phyloP scores from a whole-genome alignment of 192 early-diverging fungal genomes.

The Backusella morwellensis region DNA sequence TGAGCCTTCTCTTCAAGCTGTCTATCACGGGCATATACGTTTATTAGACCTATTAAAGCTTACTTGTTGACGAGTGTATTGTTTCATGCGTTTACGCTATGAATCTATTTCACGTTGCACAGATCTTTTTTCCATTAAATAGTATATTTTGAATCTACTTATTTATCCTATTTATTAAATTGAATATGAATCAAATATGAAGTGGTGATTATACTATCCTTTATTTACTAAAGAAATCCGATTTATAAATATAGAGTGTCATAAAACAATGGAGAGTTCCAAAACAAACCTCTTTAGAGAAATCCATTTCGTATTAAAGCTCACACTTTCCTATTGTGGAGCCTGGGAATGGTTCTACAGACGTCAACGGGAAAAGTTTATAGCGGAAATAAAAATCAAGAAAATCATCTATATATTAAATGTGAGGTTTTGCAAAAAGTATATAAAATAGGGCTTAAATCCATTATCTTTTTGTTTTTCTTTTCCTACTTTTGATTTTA shows the following conservation, averaged over 20 bases:
- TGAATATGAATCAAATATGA: no score
- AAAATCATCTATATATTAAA: background rate
- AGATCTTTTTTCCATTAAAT: background rate
- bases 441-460: background rate
- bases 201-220: no score
- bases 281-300: background rate
- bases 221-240: no score
- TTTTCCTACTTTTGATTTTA: background rate
- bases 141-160: no score
- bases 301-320: background rate
- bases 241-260: background rate
- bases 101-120: background rate
- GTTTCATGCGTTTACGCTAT: background rate
- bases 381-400: background rate
- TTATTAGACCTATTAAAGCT: no score
- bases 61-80: background rate
- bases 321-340: background rate
- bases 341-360: background rate
- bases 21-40: no score
- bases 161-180: no score
- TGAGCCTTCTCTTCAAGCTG: no score
- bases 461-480: background rate
- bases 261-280: background rate
- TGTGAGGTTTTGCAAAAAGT: background rate
- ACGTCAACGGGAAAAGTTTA: slow-evolving; percentile 1